phyloP scores from a whole-genome alignment of 1,284 basidiomycete genomes.

The Anthracocystis setariae region DNA sequence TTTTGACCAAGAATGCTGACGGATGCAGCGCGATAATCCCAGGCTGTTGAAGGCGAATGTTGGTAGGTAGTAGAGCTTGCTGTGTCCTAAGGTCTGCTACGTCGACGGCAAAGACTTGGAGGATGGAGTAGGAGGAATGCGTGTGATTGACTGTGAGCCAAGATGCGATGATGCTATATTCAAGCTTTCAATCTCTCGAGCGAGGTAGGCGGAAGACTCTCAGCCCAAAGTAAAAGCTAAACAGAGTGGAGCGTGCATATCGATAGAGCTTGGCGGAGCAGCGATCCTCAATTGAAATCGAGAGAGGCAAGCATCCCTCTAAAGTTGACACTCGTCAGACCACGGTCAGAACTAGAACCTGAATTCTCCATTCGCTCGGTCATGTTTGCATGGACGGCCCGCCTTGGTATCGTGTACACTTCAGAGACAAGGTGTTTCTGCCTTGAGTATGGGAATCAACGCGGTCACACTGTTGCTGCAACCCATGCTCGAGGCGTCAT shows the following conservation, averaged over 20 bases:
- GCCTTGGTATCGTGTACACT: no score
- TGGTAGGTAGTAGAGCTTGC: not conserved
- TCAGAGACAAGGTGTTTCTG: no score
- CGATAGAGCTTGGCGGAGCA: not conserved
- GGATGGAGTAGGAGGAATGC: not conserved
- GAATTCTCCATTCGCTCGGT: no score
- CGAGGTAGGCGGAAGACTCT: constrained; percentile 1
- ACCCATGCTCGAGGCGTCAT: not conserved
- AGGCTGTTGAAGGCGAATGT: no score
- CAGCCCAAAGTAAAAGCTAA: constrained; percentile 8
- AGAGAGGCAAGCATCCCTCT: no score
- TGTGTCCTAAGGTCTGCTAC: constrained; percentile 13
- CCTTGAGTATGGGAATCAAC: no score
- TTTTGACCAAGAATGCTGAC: not conserved
- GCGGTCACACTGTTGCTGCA: no score
- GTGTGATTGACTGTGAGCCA: constrained; percentile 3
- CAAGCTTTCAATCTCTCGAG: not conserved
- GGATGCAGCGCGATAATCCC: no score
- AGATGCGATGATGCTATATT: not conserved
- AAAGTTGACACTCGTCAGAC: no score
- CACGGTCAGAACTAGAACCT: no score
- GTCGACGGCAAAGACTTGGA: constrained; percentile 10
- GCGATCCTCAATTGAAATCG: constrained; percentile 17
- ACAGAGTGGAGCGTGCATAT: constrained; percentile 15
- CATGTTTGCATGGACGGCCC: no score